Evolutionary conservation across 129 eudicot species (phyloP), one percentile per base, ranked within the genome.

Genomic region (Pulicaria dysenterica): DNA sequence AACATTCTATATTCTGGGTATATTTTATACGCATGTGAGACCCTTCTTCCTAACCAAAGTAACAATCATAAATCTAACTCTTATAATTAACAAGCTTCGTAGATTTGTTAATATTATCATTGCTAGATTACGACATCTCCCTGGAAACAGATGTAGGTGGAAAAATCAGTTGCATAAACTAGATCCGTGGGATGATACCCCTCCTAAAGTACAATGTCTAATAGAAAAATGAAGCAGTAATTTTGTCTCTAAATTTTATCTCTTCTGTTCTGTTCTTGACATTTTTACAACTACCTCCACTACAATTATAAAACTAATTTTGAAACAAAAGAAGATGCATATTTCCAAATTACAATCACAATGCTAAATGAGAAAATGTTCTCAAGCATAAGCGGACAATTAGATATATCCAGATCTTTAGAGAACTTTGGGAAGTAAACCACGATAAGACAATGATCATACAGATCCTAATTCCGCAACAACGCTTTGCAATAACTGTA

Each of bases 401-500:
- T 11, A 19, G 65, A 55, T 24, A 39, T 45, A 24, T 31, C 6
- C 6, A 0, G 19, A 55, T 56, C 43, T 10, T 55, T 31, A 24
- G 31, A 24, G 31, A 24, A 24, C 31, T 24, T 24, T 24, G 31
- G 31, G 31, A 24, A 24, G 31, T 24, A 24, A 24, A 24, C 1
- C 31, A 24, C 1, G 31, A 37, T 41, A 72, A 36, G 24, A 9
- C 44, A 43, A n/a, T 57, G 46, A 57, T 6, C n/a, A 50, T 31
- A 19, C 17, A 64, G 65, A 64, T 59, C 79, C 66, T 64, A 42
- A 74, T 44, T 74, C 14, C 70, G 48, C 10, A 8, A 36, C 2
- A 59, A 44, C 40, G 15, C 34, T 60, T 46, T 37, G 48, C 61
- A 55, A 42, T 5, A 48, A 62, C 6, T 24, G n/a, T 40, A 62